A percentile compares a stretch with the other conserved stretches of the same genome.
Evolutionary conservation across 2,329 filamentous ascomycete species (phyloP).

Genomic region (Arthrobotrys iridis): DNA sequence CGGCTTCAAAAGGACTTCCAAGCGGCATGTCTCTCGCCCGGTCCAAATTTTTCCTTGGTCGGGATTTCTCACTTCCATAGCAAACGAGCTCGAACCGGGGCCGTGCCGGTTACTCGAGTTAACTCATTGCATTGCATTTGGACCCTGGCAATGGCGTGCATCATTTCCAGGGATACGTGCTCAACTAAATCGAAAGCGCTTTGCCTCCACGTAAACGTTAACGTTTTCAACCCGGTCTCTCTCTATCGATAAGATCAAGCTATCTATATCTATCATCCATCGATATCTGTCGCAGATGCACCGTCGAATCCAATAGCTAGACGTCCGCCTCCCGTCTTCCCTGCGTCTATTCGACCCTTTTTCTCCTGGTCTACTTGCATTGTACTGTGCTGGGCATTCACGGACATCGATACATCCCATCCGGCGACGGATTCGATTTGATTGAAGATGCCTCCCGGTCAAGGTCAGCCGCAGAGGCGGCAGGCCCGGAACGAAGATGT

Average conservation of each 20-base stretch:
- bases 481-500: conserved; percentile 41
- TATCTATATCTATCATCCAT: background rate
- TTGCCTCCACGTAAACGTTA: conserved; percentile 1
- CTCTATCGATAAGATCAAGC: conserved; percentile 28
- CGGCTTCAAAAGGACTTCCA: too few relatives aligned
- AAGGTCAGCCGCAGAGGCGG: conserved; percentile 26
- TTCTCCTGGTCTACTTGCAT: background rate
- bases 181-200: background rate
- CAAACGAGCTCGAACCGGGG: conserved; percentile 11
- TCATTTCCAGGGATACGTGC: background rate
- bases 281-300: conserved; percentile 5
- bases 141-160: conserved; percentile 22
- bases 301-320: background rate
- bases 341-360: background rate
- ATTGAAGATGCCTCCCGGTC: conserved; percentile 28
- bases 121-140: too few relatives aligned
- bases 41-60: background rate
- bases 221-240: background rate
- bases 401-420: conserved; percentile 14
- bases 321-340: background rate
- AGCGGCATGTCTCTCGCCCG: background rate
- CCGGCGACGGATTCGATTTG: background rate
- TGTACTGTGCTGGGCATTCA: background rate
- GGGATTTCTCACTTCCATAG: background rate
- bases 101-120: too few relatives aligned